Percentiles rank a stretch among this genome's conserved stretches.
Evolutionary conservation across 345 rosid genomes (phyloP).

Genomic region (Cardamine chenopodiifolia): DNA sequence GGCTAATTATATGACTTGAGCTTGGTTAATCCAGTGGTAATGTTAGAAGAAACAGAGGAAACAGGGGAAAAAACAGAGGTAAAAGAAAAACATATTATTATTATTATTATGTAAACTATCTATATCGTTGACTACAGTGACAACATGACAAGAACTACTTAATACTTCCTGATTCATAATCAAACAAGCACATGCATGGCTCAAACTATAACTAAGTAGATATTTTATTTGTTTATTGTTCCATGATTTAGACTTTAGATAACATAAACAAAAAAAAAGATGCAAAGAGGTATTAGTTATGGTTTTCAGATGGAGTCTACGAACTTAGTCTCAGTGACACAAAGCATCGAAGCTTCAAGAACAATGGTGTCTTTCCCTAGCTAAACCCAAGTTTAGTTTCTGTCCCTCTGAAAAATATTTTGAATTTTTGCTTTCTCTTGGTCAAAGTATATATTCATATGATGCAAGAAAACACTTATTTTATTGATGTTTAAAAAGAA

Average conservation of each 20-base stretch:
- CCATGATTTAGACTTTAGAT: not conserved
- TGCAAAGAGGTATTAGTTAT: not conserved
- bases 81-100: not conserved
- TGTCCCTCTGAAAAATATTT: slow-evolving; percentile 57
- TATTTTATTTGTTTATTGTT: not conserved
- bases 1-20: not conserved
- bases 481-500: not conserved
- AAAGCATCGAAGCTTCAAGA: not conserved
- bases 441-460: slow-evolving; percentile 7
- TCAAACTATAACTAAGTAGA: not conserved
- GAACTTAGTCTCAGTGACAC: not conserved
- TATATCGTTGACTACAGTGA: not conserved
- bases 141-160: not conserved
- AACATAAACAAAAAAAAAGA: not conserved
- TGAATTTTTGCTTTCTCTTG: slow-evolving; percentile 28
- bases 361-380: not conserved
- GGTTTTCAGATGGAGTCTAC: not conserved
- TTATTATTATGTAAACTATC: not conserved
- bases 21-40: not conserved
- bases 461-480: not conserved
- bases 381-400: slow-evolving; percentile 15
- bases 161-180: not conserved
- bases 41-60: slow-evolving; percentile 6
- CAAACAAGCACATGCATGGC: not conserved
- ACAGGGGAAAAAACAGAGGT: not conserved